Conservation (phyloP, 306 rosid species). For the Dryas drummondii region DNA sequence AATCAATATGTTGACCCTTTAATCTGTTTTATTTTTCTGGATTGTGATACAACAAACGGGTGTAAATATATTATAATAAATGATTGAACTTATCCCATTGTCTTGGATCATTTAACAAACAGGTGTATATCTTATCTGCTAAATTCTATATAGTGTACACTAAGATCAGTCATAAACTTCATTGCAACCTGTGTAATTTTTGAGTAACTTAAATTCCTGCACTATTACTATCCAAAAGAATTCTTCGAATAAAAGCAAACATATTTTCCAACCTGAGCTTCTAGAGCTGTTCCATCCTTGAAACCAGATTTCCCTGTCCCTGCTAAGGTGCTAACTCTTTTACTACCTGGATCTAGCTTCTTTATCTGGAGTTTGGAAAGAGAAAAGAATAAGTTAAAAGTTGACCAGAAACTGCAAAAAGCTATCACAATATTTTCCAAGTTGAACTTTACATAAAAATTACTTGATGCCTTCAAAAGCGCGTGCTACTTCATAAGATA, state of each 20-base stretch:
- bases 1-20: conserved; percentile 12
- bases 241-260: conserved; percentile 17
- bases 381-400: conserved; percentile 14
- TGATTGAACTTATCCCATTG: background rate
- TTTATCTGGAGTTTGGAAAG: conserved; percentile 61
- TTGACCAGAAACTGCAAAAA: background rate
- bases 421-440: background rate
- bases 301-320: conserved; percentile 93
- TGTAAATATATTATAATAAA: background rate
- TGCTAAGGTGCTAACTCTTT: conserved; percentile 75
- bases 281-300: conserved; percentile 64
- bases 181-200: background rate
- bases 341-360: conserved; percentile 74
- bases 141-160: background rate
- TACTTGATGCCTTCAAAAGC: conserved; percentile 9
- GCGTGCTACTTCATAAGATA: conserved; percentile 9
- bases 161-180: background rate
- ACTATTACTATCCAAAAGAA: conserved; percentile 12
- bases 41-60: background rate
- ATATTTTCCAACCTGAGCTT: conserved; percentile 63
- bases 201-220: background rate
- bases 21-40: background rate
- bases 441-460: background rate
- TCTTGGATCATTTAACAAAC: background rate
- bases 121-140: background rate